These are phyloP conservation scores for Mycena metata DNA, from an alignment of 768 basidiomycete species.

Conservation along the genomic window DNA sequence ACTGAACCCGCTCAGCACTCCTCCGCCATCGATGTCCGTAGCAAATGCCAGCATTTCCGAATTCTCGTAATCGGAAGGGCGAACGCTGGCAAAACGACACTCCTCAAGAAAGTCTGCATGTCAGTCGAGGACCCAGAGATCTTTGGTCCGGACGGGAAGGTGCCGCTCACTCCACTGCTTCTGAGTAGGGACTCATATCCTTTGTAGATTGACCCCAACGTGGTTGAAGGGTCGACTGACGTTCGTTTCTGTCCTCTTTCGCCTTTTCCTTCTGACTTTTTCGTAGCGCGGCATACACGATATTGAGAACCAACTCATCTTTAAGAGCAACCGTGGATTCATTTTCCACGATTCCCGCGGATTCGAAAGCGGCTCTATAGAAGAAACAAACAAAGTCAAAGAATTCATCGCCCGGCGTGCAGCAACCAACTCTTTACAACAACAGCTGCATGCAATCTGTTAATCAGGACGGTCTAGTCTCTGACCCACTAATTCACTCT, in stretches of 20 bases:
- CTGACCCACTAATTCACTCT: neutral
- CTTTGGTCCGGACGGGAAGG: conserved; percentile 40
- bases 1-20: too few species aligned
- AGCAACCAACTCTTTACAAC: conserved; percentile 26
- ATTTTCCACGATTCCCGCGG: conserved; percentile 60
- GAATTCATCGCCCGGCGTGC: conserved; percentile 48
- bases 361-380: conserved; percentile 51
- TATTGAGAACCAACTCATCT: conserved; percentile 47
- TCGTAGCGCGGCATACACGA: conserved; percentile 52
- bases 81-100: too few species aligned
- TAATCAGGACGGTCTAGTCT: conserved; percentile 28
- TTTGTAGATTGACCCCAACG: neutral
- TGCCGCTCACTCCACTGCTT: conserved; percentile 29
- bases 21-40: too few species aligned
- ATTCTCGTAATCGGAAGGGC: conserved; percentile 57
- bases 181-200: neutral
- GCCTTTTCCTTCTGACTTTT: neutral
- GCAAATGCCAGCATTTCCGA: conserved; percentile 49
- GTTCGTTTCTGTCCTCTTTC: conserved; percentile 1
- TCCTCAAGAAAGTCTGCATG: conserved; percentile 54
- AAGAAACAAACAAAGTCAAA: conserved; percentile 47
- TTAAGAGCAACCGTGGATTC: conserved; percentile 48
- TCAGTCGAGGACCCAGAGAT: conserved; percentile 50
- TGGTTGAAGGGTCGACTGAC: conserved; percentile 14
- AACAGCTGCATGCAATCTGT: conserved; percentile 58